Evolutionary conservation across 225 moss, liverwort and hornwort genomes (phyloP), one percentile per base, ranked within the genome.

Genomic region (Rhytidiadelphus loreus): DNA sequence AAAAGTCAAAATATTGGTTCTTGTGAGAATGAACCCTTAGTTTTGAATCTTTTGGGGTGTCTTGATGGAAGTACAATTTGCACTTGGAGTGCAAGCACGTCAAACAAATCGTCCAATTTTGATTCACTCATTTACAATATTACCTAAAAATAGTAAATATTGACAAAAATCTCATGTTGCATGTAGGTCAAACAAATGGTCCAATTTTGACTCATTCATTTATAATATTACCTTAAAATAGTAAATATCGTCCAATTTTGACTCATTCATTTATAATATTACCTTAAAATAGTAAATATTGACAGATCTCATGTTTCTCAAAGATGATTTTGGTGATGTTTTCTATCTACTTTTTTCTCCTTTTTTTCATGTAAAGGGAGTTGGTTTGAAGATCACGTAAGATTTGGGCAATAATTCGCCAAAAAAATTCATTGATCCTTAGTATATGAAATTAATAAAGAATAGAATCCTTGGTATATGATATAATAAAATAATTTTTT

Each of bases 71-170:
- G 70, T 1, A 16, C 8, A 15, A 14, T 9, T 3, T 0, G 2
- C 9, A 13, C 5, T 0, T 8, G 7, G 14, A 39, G 5, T 43
- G 9, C 41, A 41, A 70, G 5, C 1, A 26, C 1, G 26, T 41
- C 8, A 22, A 2, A 41, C 2, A 15, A 41, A 19, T 20, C 1
- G 2, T 66, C 37, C 11, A 16, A 71, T 16, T 26, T 43, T 43
- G 71, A 26, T 71, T 71, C 3, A 11, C 3, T 43, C 16, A 43
- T 28, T 43, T 7, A 28, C 16, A 26, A 9, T 71, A 43, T 26
- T 28, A 24, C 6, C 9, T 44, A 28, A 72, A 16, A 72, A 14
- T 3, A 69, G 3, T 7, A 41, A 69, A 25, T 25, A 41, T 39
- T 35, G 14, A 8, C 41, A n/a, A n/a, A 41, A 69, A 39, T 24